Evolutionary conservation across 106 monocot species (phyloP), one percentile per base, ranked within the genome.

Genomic region (Xerophyta viscosa): DNA sequence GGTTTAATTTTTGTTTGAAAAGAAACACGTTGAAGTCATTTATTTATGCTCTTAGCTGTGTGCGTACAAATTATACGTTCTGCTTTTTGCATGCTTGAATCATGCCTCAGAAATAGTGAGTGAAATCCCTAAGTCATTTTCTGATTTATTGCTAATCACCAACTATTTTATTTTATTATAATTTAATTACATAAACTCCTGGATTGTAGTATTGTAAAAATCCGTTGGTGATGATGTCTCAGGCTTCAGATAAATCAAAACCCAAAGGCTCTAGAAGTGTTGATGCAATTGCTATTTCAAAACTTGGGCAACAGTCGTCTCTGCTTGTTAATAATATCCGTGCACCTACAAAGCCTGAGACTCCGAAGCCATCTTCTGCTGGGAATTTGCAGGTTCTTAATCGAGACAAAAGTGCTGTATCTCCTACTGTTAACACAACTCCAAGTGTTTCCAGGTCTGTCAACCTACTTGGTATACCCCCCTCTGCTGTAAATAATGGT

Each of bases 301-400:
- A 79, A 58, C 26, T 22, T 22, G 44, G 48, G 11, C 82, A 46
- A 57, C 72, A 63, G 44, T 18, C 61, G 20, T 51, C 65, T 46
- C 61, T 54, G 53, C 52, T 25, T 7, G 24, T 42, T 6, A 41
- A 41, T 29, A 46, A 60, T 24, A 25, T 61, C n/a, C 72, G 58
- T 30, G 54, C 67, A 24, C 18, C 63, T 48, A 31, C 42, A 20
- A 69, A 61, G 66, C 27, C 82, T 24, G 92, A 92, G 56, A 39
- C 10, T 71, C 37, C 55, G 24, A 87, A 78, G 65, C 31, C 62
- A 57, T 52, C 80, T 60, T 80, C 68, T 65, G 33, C 60, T 50
- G 81, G 88, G 24, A 88, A 75, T 51, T 67, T 84, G 71, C 80
- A 63, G 20, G 80, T 93, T 20, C 72, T 93, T 17, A 80, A 81